phyloP scores from a whole-genome alignment of 805 yeast species.

The Cyberlindnera veronae region DNA sequence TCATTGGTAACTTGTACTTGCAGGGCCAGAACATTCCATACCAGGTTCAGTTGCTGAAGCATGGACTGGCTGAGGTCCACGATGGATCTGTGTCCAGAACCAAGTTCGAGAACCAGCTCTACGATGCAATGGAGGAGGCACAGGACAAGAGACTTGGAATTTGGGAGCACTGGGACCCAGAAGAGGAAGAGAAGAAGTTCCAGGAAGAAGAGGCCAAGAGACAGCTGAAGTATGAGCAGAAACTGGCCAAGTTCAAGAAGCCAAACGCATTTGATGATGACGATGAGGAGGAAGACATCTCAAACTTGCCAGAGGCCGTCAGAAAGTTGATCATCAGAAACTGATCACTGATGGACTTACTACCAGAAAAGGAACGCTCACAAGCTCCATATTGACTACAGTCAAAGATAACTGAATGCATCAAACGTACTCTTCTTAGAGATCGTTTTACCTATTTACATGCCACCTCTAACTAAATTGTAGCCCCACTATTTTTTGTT shows the following conservation, averaged over 20 bases:
- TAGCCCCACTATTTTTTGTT: conserved; percentile 16
- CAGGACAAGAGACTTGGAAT: conserved; percentile 51
- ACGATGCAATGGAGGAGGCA: conserved; percentile 63
- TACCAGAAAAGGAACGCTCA: neutral
- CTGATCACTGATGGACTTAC: conserved; percentile 1
- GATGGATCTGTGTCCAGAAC: conserved; percentile 60
- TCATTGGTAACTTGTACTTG: conserved; percentile 65
- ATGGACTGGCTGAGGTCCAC: conserved; percentile 65
- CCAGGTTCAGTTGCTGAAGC: conserved; percentile 52
- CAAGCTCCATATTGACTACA: neutral
- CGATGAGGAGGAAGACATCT: conserved; percentile 26
- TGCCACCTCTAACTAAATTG: neutral
- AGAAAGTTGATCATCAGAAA: conserved; percentile 26
- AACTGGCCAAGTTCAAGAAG: conserved; percentile 20
- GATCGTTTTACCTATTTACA: neutral
- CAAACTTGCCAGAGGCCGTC: conserved; percentile 27
- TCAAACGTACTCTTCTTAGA: neutral
- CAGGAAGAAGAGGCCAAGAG: conserved; percentile 25
- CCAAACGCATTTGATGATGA: conserved; percentile 26
- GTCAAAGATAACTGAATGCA: neutral
- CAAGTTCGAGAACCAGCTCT: conserved; percentile 49
- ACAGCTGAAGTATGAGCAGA: conserved; percentile 25
- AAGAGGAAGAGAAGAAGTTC: conserved; percentile 32
- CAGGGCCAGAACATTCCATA: conserved; percentile 50
- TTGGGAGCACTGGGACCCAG: conserved; percentile 60